Evolutionary conservation across 371 early-diverging fungal genomes (phyloP).

Genomic region (Actinomortierella ambigua): DNA sequence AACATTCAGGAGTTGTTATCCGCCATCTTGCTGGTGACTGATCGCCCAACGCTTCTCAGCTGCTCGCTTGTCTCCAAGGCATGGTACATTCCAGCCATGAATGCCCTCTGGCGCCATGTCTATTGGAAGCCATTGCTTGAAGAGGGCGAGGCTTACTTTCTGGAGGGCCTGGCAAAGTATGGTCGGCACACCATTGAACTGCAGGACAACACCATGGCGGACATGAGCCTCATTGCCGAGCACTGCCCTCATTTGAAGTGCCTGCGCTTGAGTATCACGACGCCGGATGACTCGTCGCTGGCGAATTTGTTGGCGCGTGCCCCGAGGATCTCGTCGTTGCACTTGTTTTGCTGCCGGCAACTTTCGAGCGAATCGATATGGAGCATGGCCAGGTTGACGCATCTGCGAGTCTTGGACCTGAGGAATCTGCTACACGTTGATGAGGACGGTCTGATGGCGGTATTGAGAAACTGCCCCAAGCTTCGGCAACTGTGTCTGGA

Average conservation of each 20-base stretch:
- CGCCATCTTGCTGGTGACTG: constrained; percentile 31
- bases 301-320: constrained; percentile 15
- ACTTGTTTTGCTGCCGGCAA: constrained; percentile 23
- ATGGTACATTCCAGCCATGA: constrained; percentile 33
- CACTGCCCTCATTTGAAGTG: constrained; percentile 25
- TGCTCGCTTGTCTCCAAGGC: constrained; percentile 28
- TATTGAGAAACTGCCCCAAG: constrained; percentile 17
- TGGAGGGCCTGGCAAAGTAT: constrained; percentile 34
- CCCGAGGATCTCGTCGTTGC: constrained; percentile 27
- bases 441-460: constrained; percentile 14
- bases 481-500: constrained; percentile 26
- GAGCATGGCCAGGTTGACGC: constrained; percentile 8
- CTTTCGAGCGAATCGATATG: constrained; percentile 17
- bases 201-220: constrained; percentile 35
- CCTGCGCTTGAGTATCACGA: constrained; percentile 35
- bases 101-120: constrained; percentile 25
- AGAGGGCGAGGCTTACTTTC: constrained; percentile 15
- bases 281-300: constrained; percentile 14
- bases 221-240: constrained; percentile 28
- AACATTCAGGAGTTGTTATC: constrained; percentile 33
- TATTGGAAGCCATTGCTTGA: constrained; percentile 23
- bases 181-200: constrained; percentile 32
- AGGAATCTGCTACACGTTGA: constrained; percentile 25
- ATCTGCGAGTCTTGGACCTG: constrained; percentile 22
- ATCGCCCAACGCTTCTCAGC: constrained; percentile 22